Evolutionary conservation across 2,329 filamentous ascomycete species (phyloP).

Genomic region (Penicillium sp.): DNA sequence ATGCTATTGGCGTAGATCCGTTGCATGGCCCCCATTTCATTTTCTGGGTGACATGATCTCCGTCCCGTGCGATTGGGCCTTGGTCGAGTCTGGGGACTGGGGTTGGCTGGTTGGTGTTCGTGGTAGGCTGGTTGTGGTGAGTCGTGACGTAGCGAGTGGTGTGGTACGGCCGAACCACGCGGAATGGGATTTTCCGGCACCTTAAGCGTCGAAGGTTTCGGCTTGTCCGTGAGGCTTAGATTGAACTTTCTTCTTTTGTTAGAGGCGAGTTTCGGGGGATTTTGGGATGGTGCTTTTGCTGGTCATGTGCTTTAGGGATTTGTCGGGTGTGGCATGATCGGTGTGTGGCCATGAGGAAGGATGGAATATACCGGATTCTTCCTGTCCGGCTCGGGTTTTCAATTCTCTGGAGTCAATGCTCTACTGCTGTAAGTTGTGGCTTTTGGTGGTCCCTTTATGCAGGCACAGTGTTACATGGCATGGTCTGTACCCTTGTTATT

Average conservation of each 20-base stretch:
- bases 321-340: slow-evolving; percentile 3
- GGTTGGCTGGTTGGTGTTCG: not conserved
- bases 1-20: not conserved
- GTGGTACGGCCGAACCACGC: slow-evolving; percentile 12
- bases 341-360: not conserved
- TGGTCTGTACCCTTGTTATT: not conserved
- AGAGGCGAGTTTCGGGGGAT: not conserved
- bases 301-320: not conserved
- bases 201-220: not conserved
- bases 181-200: not conserved
- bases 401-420: not conserved
- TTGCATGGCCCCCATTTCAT: not conserved
- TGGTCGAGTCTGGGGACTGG: not conserved
- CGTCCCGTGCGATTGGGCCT: not conserved
- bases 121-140: slow-evolving; percentile 1
- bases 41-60: slow-evolving; percentile 7
- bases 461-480: not conserved
- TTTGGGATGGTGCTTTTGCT: not conserved
- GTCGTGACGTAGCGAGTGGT: slow-evolving; percentile 16
- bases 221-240: not conserved
- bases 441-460: not conserved
- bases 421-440: not conserved
- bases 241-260: not conserved
- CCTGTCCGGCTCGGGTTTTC: not conserved
- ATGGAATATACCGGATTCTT: not conserved